Base-by-base conservation (phyloP, 768 basidiomycete genomes). In the Boletales sp. region DNA sequence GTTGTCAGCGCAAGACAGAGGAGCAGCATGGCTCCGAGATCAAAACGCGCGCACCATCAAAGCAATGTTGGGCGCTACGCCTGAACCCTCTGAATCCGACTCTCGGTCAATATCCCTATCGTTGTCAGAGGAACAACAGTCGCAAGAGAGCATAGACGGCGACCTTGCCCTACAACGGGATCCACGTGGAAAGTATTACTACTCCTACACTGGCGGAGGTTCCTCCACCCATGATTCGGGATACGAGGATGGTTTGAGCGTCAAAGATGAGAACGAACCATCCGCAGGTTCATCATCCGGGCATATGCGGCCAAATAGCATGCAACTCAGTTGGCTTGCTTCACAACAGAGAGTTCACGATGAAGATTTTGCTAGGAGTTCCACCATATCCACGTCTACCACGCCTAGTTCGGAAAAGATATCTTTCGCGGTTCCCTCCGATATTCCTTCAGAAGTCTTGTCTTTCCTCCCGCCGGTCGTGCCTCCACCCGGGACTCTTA, bases 1-100 rank as follows among this genome's bases (percentile, higher is more conserved):
- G 19, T 53, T 70, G 24, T 71, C 74, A n/a, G 76, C 77, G 7
- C 76, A 75, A 47, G 83, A 86, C 61, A 80, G 88, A 9, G 87
- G 89, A 0, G 81, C 80, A 8, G 80, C 85, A 24, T 94, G 92
- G 92, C 66, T 95, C 39, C 78, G 80, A 32, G 90, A 94, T 58
- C 92, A 95, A 66, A 87, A 82, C 43, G 76, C 81, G 30, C 79
- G 88, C 12, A 75, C 78, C 0, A 75, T 84, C 43, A 78, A 80
- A 40, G 76, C 77, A 17, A 81, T 81, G 72, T 69, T 86, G 8
- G 86, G 85, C 15, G 63, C 68, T 34, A 66, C 67, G 12, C 81
- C 83, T 4, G 81, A 76, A 37, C 79, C 81, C 12, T 85, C 84
- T 3, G 76, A 76, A 40, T 74, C 78, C 2, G 84, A 85, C 45